These are phyloP conservation scores for Emericellopsis terricola DNA, from an alignment of 495 filamentous ascomycete genomes.

Conservation along the genomic window DNA sequence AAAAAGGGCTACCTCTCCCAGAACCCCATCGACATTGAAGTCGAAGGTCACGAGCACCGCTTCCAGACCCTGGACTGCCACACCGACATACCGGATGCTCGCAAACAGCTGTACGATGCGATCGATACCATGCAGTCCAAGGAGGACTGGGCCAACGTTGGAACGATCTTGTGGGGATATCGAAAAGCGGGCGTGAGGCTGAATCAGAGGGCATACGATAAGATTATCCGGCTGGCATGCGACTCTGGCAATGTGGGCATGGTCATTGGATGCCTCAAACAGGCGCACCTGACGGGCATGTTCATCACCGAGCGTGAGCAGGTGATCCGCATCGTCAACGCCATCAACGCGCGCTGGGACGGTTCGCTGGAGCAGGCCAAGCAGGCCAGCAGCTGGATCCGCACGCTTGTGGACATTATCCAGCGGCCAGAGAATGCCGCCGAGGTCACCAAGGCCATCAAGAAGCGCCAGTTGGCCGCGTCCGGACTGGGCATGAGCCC, in stretches of 20 bases:
- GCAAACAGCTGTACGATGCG: conserved; percentile 17
- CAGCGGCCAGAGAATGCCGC: conserved; percentile 13
- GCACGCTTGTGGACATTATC: conserved; percentile 31
- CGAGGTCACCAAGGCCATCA: background rate
- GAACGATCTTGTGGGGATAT: conserved; percentile 39
- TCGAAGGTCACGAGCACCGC: conserved; percentile 37
- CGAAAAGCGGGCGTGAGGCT: conserved; percentile 18
- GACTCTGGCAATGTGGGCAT: conserved; percentile 19
- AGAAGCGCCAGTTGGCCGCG: background rate
- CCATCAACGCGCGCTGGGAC: conserved; percentile 20
- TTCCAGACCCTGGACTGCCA: conserved; percentile 28
- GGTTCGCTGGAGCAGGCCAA: conserved; percentile 19
- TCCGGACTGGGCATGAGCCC: too few relatives aligned
- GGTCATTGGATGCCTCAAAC: conserved; percentile 35
- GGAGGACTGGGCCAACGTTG: conserved; percentile 43
- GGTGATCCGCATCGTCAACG: conserved; percentile 33
- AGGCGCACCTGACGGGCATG: conserved; percentile 29
- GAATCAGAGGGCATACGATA: conserved; percentile 10
- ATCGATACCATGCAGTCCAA: conserved; percentile 31
- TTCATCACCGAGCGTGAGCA: conserved; percentile 20
- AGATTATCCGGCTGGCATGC: conserved; percentile 23
- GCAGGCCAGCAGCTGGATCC: conserved; percentile 22
- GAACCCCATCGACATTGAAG: conserved; percentile 41
- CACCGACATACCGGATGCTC: conserved; percentile 11
- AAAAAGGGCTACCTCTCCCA: conserved; percentile 31